Percentiles rank a stretch among this genome's conserved stretches.
Evolutionary conservation across 352 stramenopile species (phyloP).

Genomic region (Globisporangium radiosum): DNA sequence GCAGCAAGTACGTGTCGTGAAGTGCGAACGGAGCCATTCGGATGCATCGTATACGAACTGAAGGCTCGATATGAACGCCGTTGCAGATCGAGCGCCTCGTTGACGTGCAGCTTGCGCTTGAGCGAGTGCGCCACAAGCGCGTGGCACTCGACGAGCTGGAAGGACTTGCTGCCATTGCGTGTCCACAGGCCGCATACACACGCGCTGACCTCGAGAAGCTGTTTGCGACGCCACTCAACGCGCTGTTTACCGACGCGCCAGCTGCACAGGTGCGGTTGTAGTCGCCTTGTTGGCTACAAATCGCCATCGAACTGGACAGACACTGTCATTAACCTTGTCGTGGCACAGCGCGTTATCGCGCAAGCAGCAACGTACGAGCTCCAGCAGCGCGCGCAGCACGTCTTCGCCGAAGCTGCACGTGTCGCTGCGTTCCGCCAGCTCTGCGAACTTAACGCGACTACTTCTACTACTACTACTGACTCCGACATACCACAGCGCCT

Average conservation of each 20-base stretch:
- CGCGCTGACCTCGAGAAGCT: constrained; percentile 21
- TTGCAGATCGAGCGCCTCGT: constrained; percentile 34
- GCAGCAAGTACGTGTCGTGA: no score
- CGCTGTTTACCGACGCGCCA: constrained; percentile 26
- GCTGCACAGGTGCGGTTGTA: constrained; percentile 23
- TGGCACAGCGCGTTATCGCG: constrained; percentile 23
- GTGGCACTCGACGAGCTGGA: constrained; percentile 25
- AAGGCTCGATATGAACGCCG: constrained; percentile 1
- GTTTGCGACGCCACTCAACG: constrained; percentile 14
- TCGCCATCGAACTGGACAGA: no score
- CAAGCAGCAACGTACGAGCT: constrained; percentile 34
- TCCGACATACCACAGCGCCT: constrained; percentile 10
- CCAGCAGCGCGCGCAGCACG: constrained; percentile 52
- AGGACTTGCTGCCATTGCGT: constrained; percentile 13
- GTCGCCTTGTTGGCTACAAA: background rate
- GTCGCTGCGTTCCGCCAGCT: constrained; percentile 38
- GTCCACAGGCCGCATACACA: constrained; percentile 22
- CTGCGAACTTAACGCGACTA: constrained; percentile 4
- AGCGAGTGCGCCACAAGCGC: background rate
- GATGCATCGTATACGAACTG: no score
- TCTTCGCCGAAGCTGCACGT: constrained; percentile 62
- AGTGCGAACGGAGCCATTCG: no score
- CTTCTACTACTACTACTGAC: background rate
- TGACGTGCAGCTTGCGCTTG: constrained; percentile 32
- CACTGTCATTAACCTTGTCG: background rate